Evolutionary conservation across 139 green algal genomes (phyloP).

Genomic region (Picochlorum sp.): DNA sequence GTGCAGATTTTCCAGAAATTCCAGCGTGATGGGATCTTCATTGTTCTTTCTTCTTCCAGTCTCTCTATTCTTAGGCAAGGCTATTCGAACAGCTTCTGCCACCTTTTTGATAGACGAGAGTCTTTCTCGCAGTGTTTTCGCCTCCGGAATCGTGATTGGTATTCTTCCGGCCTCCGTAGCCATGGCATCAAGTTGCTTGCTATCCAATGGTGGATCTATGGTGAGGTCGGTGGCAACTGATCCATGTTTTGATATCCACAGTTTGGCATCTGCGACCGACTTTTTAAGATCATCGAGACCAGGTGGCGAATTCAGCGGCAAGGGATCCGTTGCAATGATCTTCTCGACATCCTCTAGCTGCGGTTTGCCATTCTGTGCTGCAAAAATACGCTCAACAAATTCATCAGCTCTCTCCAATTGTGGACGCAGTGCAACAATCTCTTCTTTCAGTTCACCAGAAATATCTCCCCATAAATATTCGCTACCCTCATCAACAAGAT

Average conservation of each 20-base stretch:
- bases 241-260: constrained; percentile 13
- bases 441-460: constrained; percentile 32
- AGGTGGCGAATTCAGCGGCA: constrained; percentile 9
- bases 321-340: constrained; percentile 25
- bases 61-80: constrained; percentile 19
- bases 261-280: not conserved
- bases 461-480: constrained; percentile 49
- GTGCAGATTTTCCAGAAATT: constrained; percentile 24
- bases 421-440: constrained; percentile 1
- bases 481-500: constrained; percentile 30
- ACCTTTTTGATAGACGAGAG: constrained; percentile 33
- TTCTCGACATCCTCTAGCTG: constrained; percentile 29
- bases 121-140: constrained; percentile 27
- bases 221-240: not conserved
- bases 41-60: constrained; percentile 2
- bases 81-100: constrained; percentile 15
- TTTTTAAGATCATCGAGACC: constrained; percentile 24
- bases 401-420: constrained; percentile 1
- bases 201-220: constrained; percentile 8
- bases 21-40: constrained; percentile 8
- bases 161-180: constrained; percentile 24
- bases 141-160: constrained; percentile 29
- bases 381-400: constrained; percentile 22
- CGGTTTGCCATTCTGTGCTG: constrained; percentile 22
- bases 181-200: constrained; percentile 28